These are phyloP conservation scores for Lactifluus echinatus DNA, from an alignment of 768 basidiomycete genomes.

Conservation along the genomic window DNA sequence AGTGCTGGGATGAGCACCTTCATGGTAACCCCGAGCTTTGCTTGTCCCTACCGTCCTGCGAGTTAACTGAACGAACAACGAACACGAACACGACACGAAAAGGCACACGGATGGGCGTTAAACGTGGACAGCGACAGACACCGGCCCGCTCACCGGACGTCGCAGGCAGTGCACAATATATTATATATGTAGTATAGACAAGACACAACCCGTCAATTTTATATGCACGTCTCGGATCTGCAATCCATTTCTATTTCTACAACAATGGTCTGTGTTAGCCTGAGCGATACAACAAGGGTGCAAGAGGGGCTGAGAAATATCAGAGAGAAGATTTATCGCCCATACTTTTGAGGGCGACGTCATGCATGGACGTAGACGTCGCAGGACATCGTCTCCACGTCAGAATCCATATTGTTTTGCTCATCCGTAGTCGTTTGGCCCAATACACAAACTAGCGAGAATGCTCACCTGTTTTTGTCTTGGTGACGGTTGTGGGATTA, in stretches of 20 bases:
- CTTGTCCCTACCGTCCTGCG: too few species aligned
- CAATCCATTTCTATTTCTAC: slow-evolving; percentile 4
- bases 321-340: slow-evolving; percentile 17
- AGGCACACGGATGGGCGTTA: too few species aligned
- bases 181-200: too few species aligned
- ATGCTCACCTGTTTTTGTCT: slow-evolving; percentile 1
- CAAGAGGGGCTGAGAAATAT: background rate
- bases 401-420: background rate
- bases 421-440: slow-evolving; percentile 8
- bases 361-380: slow-evolving; percentile 10
- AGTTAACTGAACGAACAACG: too few species aligned
- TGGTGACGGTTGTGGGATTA: too few species aligned
- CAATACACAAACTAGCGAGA: background rate
- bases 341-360: background rate
- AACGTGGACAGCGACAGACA: too few species aligned
- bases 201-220: too few species aligned
- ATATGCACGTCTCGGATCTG: background rate
- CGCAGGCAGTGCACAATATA: too few species aligned
- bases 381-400: slow-evolving; percentile 12
- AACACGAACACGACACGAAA: too few species aligned
- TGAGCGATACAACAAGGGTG: background rate
- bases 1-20: slow-evolving; percentile 16
- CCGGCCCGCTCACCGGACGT: too few species aligned
- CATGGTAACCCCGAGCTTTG: too few species aligned
- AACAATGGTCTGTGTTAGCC: background rate